Evolutionary conservation across 2,329 filamentous ascomycete species (phyloP), one percentile per base, ranked within the genome.

Genomic region (Colletotrichum neosansevieriae): DNA sequence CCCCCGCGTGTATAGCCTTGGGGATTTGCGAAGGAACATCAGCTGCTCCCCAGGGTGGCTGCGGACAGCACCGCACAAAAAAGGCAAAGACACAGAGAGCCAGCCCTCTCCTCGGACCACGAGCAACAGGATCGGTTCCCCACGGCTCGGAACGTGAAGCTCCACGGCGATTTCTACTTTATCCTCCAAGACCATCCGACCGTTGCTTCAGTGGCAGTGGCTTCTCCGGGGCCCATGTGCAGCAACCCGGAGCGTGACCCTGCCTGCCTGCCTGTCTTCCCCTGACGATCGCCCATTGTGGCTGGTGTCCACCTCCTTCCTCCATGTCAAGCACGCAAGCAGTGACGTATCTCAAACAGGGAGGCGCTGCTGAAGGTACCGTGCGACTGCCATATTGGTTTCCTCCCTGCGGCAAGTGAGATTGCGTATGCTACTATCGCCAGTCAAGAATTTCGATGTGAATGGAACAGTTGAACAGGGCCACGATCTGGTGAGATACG

Each of bases 101-200:
- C 4, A 24, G 49, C 21, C 50, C 10, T 24, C 11, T 54, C 44
- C n/a, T 63, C 21, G 56, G 17, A 12, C 32, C 32, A 51, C 13
- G 36, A 53, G 17, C 47, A 44, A 17, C 36, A 47, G 19, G 29
- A 42, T 54, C 53, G 45, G 45, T 50, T 38, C 45, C 47, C 47
- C 21, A 50, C 53, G 65, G 61, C 42, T 68, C 61, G 66, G 61
- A 68, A 59, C 40, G 34, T 65, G 54, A 47, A 60, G 66, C 53
- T 68, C 65, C 54, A 65, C 54, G 54, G 61, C 32, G 21, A 34
- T 32, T n/a, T 13, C 34, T 12, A 15, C 10, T 13, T 38, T 49
- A 11, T n/a, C 45, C 44, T 21, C 12, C 38, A 12, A 24, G 29
- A 17, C 11, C 10, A 40, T 40, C 58, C 36, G 56, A 38, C 13